A percentile compares a stretch with the other conserved stretches of the same genome.
Evolutionary conservation across 2,329 filamentous ascomycete genomes (phyloP).

Genomic region (Cladophialophora psammophila): DNA sequence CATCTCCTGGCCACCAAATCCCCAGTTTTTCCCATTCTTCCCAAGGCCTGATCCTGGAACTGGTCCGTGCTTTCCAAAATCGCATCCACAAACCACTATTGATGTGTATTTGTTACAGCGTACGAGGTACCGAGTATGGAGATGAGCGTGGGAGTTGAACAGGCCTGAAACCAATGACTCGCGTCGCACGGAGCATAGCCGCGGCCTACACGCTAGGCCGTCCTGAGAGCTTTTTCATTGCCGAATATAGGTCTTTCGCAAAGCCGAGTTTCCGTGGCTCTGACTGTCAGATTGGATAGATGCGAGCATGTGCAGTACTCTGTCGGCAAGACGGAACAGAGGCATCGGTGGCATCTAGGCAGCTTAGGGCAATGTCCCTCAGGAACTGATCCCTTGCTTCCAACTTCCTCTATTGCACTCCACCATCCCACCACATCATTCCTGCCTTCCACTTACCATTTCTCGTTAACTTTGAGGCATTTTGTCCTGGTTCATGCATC

Average conservation of each 20-base stretch:
- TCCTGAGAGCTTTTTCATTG: not conserved
- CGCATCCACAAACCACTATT: not conserved
- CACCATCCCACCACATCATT: not conserved
- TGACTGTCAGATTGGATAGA: not conserved
- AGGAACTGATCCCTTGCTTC: not conserved
- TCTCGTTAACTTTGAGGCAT: constrained; percentile 18
- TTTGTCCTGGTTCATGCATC: constrained; percentile 1
- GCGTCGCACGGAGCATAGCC: constrained; percentile 3
- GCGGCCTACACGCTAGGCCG: constrained; percentile 2
- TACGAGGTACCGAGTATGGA: too few relatives aligned
- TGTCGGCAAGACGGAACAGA: constrained; percentile 14
- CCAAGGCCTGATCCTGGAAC: not conserved
- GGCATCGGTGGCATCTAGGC: constrained; percentile 1
- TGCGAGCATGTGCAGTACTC: not conserved
- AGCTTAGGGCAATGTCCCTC: not conserved
- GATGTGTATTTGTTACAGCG: too few relatives aligned
- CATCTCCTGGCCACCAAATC: not conserved
- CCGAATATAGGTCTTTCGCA: constrained; percentile 10
- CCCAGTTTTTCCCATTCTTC: not conserved
- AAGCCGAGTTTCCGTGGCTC: not conserved
- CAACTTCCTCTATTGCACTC: not conserved
- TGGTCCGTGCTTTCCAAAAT: not conserved
- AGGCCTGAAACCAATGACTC: not conserved
- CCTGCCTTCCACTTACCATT: constrained; percentile 6
- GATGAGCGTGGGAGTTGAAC: constrained; percentile 1